These are phyloP conservation scores for Calcarisporium arbuscula DNA, from an alignment of 2,329 filamentous ascomycete species.

Conservation along the genomic window DNA sequence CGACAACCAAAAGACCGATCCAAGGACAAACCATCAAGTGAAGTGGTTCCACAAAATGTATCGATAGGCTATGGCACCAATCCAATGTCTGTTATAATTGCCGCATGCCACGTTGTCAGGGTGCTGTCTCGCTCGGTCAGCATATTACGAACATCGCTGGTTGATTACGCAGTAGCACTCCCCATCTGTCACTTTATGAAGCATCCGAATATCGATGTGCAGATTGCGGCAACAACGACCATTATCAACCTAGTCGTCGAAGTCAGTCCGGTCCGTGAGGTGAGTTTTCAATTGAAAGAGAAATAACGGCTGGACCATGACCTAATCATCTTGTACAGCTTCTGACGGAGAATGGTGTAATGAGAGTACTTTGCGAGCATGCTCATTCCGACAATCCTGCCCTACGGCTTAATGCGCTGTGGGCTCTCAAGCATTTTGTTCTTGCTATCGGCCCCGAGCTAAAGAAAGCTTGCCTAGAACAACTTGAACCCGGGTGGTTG, in stretches of 20 bases:
- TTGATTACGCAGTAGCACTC: slow-evolving; percentile 75
- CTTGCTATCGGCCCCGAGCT: slow-evolving; percentile 62
- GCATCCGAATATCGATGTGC: slow-evolving; percentile 70
- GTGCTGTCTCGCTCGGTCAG: slow-evolving; percentile 80
- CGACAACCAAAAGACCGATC: slow-evolving; percentile 34
- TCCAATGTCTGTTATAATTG: slow-evolving; percentile 69
- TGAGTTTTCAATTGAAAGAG: no score
- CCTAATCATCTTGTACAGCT: slow-evolving; percentile 45
- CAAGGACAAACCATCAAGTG: slow-evolving; percentile 29
- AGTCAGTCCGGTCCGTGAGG: slow-evolving; percentile 85
- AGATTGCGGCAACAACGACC: slow-evolving; percentile 77
- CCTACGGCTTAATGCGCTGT: slow-evolving; percentile 77
- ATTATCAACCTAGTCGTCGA: slow-evolving; percentile 82
- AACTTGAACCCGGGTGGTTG: slow-evolving; percentile 74
- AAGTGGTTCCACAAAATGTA: slow-evolving; percentile 15
- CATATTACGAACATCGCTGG: slow-evolving; percentile 76
- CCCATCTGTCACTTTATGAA: slow-evolving; percentile 71
- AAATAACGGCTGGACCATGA: no score
- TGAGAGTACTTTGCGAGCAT: slow-evolving; percentile 74
- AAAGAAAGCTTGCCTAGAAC: slow-evolving; percentile 72
- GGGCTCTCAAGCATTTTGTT: slow-evolving; percentile 89
- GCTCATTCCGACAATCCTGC: slow-evolving; percentile 75
- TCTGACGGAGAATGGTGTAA: slow-evolving; percentile 66
- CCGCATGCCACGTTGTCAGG: slow-evolving; percentile 75
- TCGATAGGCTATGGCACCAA: slow-evolving; percentile 61